These are phyloP conservation scores for Trametes villosa DNA, from an alignment of 768 basidiomycete species.

Conservation along the genomic window DNA sequence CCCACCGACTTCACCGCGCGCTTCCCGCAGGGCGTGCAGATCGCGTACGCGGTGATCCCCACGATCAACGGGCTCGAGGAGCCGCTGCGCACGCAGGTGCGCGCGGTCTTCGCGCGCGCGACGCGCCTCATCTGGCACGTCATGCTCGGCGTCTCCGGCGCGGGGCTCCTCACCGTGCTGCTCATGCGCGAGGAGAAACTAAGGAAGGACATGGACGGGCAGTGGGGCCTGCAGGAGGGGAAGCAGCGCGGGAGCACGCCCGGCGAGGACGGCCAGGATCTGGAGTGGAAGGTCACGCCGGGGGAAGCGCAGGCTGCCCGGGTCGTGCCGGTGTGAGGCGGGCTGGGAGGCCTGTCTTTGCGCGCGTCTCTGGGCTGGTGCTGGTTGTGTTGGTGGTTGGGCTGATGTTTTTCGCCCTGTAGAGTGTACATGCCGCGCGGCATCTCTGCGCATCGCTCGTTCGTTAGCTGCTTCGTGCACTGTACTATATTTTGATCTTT, in stretches of 20 bases:
- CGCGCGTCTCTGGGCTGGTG: too few species aligned
- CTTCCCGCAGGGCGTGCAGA: constrained; percentile 31
- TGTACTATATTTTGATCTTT: too few species aligned
- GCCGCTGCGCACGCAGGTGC: constrained; percentile 39
- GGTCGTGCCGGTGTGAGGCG: background rate
- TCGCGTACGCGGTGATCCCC: constrained; percentile 46
- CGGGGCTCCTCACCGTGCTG: constrained; percentile 40
- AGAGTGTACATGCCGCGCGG: too few species aligned
- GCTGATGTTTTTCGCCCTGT: too few species aligned
- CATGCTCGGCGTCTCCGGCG: constrained; percentile 44
- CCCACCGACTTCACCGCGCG: constrained; percentile 33
- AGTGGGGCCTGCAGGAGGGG: constrained; percentile 16
- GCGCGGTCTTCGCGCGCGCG: constrained; percentile 45
- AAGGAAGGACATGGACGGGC: constrained; percentile 18
- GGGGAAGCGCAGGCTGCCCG: background rate
- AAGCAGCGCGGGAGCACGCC: background rate
- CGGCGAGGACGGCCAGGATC: background rate
- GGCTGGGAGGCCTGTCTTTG: too few species aligned
- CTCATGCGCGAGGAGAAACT: constrained; percentile 36
- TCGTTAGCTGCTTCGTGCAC: too few species aligned
- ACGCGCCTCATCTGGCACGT: constrained; percentile 47
- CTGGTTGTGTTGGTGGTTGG: too few species aligned
- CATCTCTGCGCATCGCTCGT: too few species aligned
- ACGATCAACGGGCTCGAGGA: constrained; percentile 40
- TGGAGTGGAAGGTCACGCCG: background rate